A percentile compares a stretch with the other conserved stretches of the same genome.
These are phyloP conservation scores for Pisolithus marmoratus DNA, from an alignment of 768 basidiomycete genomes.

Conservation along the genomic window DNA sequence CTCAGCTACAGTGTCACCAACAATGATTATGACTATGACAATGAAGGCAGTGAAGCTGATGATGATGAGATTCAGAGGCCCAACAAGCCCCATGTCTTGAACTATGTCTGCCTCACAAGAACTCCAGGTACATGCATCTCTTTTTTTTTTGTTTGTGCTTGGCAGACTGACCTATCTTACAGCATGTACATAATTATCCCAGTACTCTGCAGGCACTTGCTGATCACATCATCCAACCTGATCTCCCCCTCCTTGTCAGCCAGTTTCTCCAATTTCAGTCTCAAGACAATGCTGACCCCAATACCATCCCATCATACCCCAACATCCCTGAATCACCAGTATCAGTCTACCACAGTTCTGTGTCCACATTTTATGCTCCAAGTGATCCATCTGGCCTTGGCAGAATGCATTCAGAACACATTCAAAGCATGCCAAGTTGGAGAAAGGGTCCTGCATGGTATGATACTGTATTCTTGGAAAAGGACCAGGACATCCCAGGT, in stretches of 20 bases:
- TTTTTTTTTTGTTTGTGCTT: neutral
- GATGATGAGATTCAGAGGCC: neutral
- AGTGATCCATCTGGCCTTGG: slow-evolving; percentile 23
- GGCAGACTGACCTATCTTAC: neutral
- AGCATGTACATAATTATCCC: neutral
- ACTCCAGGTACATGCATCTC: neutral
- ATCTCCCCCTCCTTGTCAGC: neutral
- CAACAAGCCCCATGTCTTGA: neutral
- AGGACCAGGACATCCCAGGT: slow-evolving; percentile 1
- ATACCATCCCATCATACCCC: neutral
- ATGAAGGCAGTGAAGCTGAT: neutral
- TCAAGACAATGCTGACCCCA: neutral
- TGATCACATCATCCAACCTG: neutral
- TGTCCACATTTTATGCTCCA: slow-evolving; percentile 13
- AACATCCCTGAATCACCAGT: neutral
- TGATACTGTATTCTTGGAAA: slow-evolving; percentile 20
- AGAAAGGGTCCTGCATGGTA: slow-evolving; percentile 8
- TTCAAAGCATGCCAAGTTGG: slow-evolving; percentile 20
- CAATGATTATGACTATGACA: neutral
- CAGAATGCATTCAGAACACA: slow-evolving; percentile 25
- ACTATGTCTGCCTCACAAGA: neutral
- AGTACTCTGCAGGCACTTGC: neutral
- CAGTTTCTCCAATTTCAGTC: neutral
- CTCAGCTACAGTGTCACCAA: rapidly evolving
- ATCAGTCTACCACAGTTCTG: neutral